Evolutionary conservation across 1,284 basidiomycete genomes (phyloP).

Genomic region (Trametes polyzona): DNA sequence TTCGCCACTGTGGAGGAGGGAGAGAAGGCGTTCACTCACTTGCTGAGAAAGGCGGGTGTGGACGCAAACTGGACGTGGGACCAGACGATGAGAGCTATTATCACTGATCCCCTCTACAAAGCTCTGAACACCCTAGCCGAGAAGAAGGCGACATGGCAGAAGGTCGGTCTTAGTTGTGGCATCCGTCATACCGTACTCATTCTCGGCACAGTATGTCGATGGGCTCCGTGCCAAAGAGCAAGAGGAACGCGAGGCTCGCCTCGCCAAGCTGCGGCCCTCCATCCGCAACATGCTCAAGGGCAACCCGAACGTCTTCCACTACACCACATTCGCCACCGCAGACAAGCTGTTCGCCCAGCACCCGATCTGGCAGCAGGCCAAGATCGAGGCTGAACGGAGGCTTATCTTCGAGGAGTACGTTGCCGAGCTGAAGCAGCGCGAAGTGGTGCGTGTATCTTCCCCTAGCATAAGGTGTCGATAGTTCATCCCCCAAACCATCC

Average conservation of each 20-base stretch:
- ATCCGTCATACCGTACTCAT: conserved; percentile 11
- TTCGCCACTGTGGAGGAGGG: conserved; percentile 88
- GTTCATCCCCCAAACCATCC: conserved; percentile 1
- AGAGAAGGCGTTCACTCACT: conserved; percentile 90
- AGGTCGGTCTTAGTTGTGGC: conserved; percentile 53
- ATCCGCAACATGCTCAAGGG: conserved; percentile 83
- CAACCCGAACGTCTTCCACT: conserved; percentile 85
- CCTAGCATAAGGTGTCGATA: conserved; percentile 2
- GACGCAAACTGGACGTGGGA: conserved; percentile 98
- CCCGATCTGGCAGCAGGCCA: conserved; percentile 86
- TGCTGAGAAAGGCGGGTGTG: conserved; percentile 87
- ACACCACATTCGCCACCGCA: conserved; percentile 86
- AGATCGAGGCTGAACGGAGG: conserved; percentile 81
- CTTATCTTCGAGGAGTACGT: conserved; percentile 92
- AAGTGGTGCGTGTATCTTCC: conserved; percentile 66
- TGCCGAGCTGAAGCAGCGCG: conserved; percentile 78
- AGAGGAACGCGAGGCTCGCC: conserved; percentile 79
- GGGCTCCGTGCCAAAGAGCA: conserved; percentile 67
- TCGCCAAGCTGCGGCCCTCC: conserved; percentile 83
- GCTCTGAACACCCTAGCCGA: conserved; percentile 92
- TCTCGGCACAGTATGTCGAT: conserved; percentile 65
- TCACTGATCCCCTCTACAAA: conserved; percentile 98
- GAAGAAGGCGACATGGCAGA: conserved; percentile 93
- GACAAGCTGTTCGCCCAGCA: conserved; percentile 83
- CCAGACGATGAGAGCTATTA: conserved; percentile 95